A percentile compares a stretch with the other conserved stretches of the same genome.
Evolutionary conservation across 805 yeast genomes (phyloP).

Genomic region (Groenewaldozyma salmanticensis): DNA sequence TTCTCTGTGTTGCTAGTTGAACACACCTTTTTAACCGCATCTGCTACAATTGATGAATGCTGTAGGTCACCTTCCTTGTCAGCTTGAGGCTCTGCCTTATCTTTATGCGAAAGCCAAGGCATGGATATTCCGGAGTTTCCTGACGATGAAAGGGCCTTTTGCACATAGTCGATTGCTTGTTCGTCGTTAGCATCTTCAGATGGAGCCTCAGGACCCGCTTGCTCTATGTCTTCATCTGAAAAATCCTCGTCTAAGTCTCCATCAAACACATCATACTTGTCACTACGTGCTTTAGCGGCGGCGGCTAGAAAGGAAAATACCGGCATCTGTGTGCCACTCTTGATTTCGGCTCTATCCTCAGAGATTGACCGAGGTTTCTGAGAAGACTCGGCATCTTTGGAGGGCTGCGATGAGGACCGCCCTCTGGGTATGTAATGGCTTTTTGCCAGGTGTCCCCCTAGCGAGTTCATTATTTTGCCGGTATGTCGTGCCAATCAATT

Average conservation of each 20-base stretch:
- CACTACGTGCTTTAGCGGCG: conserved; percentile 38
- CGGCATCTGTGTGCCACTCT: conserved; percentile 38
- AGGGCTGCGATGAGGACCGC: neutral
- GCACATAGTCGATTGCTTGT: neutral
- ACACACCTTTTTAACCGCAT: neutral
- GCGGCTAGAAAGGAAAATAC: conserved; percentile 48
- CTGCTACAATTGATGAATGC: neutral
- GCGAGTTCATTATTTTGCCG: neutral
- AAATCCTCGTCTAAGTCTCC: conserved; percentile 23
- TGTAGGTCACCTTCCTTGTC: neutral
- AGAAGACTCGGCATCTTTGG: neutral
- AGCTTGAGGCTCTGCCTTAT: neutral
- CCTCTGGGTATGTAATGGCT: conserved; percentile 10
- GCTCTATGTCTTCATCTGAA: conserved; percentile 18
- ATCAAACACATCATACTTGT: conserved; percentile 23
- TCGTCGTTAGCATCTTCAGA: conserved; percentile 10
- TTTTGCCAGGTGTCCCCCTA: neutral
- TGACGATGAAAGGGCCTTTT: neutral
- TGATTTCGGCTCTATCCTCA: conserved; percentile 24
- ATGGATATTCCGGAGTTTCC: neutral
- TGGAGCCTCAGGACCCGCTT: conserved; percentile 1
- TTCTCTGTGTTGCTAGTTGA: neutral
- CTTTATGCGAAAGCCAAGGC: no score
- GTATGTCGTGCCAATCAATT: neutral
- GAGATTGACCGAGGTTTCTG: conserved; percentile 8